Evolutionary conservation across 148 eudicot genomes (phyloP), one percentile per base, ranked within the genome.

Genomic region (Amaranthus cruentus): DNA sequence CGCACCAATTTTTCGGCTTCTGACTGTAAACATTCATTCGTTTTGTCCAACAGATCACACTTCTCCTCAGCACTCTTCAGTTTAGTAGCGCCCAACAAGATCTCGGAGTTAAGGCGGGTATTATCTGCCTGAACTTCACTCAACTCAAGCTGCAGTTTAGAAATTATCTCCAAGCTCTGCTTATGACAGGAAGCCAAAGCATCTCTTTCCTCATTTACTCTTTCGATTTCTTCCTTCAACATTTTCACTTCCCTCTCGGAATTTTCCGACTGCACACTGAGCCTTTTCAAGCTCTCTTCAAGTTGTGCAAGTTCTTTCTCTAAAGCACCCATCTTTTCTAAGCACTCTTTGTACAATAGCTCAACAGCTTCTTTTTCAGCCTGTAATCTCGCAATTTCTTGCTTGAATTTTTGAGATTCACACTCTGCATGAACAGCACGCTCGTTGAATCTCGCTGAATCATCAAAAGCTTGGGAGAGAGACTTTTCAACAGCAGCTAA

Each of bases 1-100:
- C 78, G 84, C 4, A 74, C 81, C 75, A 95, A 78, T 64, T 78
- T 71, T 76, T 85, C 81, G 7, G 97, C 96, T 78, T 95, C 96
- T 42, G 70, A 67, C 71, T 78, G 87, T 67, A 95, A 73, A 75
- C 89, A 81, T 77, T 83, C 88, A 77, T 91, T 95, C 57, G 88
- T 77, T 47, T 71, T 71, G 82, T 85, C 87, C 76, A 95, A 70
- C 47, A 78, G 69, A 75, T 46, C 70, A 81, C 84, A 82, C 71
- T 86, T 84, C 6, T 88, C 87, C 83, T 90, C 89, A 53, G 89
- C 83, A 65, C 71, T 74, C 77, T 77, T 86, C 28, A 95, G 86
- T 74, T 88, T 86, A 59, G 78, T 81, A 51, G 83, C 79, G 58
- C 86, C 85, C 72, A 78, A 60, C 50, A 77, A 62, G 61, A 89